Conservation (phyloP, 139 green algal genomes). For the Pycnococcus provasolii region DNA sequence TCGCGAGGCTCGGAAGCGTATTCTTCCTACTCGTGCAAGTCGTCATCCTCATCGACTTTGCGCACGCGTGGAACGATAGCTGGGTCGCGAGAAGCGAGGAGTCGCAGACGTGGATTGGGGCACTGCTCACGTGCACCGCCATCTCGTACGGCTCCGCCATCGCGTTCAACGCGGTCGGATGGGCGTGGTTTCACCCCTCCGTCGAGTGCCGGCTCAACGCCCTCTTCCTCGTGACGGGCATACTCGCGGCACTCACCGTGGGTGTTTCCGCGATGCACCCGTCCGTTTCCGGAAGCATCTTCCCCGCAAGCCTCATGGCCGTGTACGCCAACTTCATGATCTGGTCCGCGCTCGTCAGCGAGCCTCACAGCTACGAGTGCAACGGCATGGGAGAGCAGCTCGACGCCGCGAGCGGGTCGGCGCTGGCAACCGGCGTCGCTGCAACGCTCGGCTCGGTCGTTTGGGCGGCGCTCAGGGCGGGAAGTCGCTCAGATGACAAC, state of each 20-base stretch:
- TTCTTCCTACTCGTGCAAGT: slow-evolving; percentile 92
- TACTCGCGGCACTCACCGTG: too few relatives aligned
- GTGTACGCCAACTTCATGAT: slow-evolving; percentile 85
- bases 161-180: slow-evolving; percentile 40
- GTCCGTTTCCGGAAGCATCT: slow-evolving; percentile 46
- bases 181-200: background rate
- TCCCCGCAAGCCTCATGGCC: slow-evolving; percentile 67
- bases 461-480: slow-evolving; percentile 84
- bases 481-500: slow-evolving; percentile 53
- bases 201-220: too few relatives aligned
- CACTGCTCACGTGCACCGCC: slow-evolving; percentile 61
- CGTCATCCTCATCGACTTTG: slow-evolving; percentile 88
- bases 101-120: slow-evolving; percentile 68
- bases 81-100: slow-evolving; percentile 67
- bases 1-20: slow-evolving; percentile 70
- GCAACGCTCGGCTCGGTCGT: slow-evolving; percentile 76
- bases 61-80: slow-evolving; percentile 74
- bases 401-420: slow-evolving; percentile 55
- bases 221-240: too few relatives aligned
- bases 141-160: slow-evolving; percentile 1
- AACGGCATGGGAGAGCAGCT: slow-evolving; percentile 50
- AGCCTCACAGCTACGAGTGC: slow-evolving; percentile 83
- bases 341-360: slow-evolving; percentile 64
- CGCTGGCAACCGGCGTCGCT: slow-evolving; percentile 66
- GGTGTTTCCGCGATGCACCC: background rate